Conservation (phyloP, 306 rosid genomes). For the Astragalus membranaceus region DNA sequence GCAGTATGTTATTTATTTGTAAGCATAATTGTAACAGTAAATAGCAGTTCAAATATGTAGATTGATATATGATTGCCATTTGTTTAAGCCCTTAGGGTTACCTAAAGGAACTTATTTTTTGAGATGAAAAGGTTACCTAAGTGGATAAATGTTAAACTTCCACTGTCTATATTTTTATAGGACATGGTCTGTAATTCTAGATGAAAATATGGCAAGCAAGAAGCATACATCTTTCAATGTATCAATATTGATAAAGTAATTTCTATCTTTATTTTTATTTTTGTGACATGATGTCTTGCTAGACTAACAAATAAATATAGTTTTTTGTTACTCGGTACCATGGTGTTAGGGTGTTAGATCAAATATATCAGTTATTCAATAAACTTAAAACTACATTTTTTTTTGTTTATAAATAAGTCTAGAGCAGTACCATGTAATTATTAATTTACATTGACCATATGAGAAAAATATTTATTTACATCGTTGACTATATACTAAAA, state of each 20-base stretch:
- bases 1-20: constrained; percentile 25
- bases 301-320: not conserved
- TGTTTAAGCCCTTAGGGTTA: constrained; percentile 18
- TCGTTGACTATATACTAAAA: too few species aligned
- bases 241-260: constrained; percentile 4
- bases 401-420: too few species aligned
- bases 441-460: too few species aligned
- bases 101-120: constrained; percentile 22
- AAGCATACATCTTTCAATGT: constrained; percentile 10
- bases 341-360: too few species aligned
- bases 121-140: not conserved
- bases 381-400: too few species aligned
- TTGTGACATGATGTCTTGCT: not conserved
- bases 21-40: constrained; percentile 20
- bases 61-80: constrained; percentile 17
- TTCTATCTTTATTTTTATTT: not conserved
- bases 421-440: too few species aligned
- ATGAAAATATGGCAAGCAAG: not conserved
- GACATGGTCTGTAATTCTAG: constrained; percentile 8
- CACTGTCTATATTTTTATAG: constrained; percentile 10
- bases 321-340: not conserved
- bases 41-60: constrained; percentile 17
- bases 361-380: too few species aligned
- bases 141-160: constrained; percentile 7
- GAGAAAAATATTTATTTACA: too few species aligned